Evolutionary conservation across 768 basidiomycete species (phyloP).

Genomic region (Hygrocybe coccinea): DNA sequence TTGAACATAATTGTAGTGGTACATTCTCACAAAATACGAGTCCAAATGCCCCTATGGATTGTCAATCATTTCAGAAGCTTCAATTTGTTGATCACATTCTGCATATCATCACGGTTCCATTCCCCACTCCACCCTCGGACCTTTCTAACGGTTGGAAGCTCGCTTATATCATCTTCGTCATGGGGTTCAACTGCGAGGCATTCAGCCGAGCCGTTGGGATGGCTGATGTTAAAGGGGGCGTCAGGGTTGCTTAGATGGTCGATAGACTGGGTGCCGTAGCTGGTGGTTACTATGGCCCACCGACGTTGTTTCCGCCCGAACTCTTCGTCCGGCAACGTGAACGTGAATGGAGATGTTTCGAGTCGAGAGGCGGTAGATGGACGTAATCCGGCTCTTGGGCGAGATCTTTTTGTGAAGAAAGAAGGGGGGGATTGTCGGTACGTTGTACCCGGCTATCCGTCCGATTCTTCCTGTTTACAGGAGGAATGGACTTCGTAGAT

Average conservation of each 20-base stretch:
- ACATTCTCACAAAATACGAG: too few relatives aligned
- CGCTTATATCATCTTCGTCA: background rate
- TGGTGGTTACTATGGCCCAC: too few relatives aligned
- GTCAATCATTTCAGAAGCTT: constrained; percentile 18
- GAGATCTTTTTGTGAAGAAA: background rate
- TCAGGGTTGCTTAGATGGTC: too few relatives aligned
- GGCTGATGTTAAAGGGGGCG: too few relatives aligned
- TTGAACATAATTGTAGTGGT: constrained; percentile 98
- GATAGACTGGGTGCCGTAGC: too few relatives aligned
- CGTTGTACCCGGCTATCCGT: too few relatives aligned
- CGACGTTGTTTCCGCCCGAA: too few relatives aligned
- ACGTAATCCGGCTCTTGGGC: background rate
- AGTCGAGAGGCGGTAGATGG: background rate
- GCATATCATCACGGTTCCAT: constrained; percentile 26
- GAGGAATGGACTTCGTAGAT: background rate
- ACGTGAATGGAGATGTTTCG: background rate
- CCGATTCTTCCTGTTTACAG: too few relatives aligned
- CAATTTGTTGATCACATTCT: constrained; percentile 24
- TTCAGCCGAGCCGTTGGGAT: too few relatives aligned
- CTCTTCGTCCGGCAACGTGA: background rate
- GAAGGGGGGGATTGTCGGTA: too few relatives aligned
- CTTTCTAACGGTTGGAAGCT: constrained; percentile 10
- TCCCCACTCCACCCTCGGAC: constrained; percentile 27
- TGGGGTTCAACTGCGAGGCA: background rate
- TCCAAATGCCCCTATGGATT: too few relatives aligned